Percentiles rank a stretch among this genome's conserved stretches.
Evolutionary conservation across 768 basidiomycete species (phyloP).

Genomic region (Rhizopogon vinicolor): DNA sequence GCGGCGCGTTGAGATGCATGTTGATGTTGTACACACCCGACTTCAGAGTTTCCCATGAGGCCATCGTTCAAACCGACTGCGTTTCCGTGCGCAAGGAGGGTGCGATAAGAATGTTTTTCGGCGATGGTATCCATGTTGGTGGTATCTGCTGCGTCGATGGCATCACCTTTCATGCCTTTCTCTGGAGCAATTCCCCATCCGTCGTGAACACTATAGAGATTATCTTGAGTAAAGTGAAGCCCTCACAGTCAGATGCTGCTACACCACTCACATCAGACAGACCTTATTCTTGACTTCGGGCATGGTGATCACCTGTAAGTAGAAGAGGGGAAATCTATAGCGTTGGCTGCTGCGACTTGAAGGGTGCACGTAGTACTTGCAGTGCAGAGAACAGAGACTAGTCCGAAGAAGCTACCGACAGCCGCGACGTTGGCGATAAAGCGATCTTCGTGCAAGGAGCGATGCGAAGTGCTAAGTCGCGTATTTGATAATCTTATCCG

Average conservation of each 20-base stretch:
- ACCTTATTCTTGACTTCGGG: conserved; percentile 78
- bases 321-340: background rate
- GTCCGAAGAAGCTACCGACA: background rate
- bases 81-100: conserved; percentile 81
- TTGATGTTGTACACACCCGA: conserved; percentile 61
- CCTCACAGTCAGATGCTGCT: background rate
- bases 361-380: background rate
- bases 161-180: conserved; percentile 77
- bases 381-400: background rate
- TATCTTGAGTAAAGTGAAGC: background rate
- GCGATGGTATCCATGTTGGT: conserved; percentile 88
- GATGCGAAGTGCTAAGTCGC: background rate
- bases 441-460: background rate
- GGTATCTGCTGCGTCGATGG: conserved; percentile 80
- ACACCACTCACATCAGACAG: conserved; percentile 70
- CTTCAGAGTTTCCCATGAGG: conserved; percentile 97
- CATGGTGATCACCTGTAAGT: conserved; percentile 20
- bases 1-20: background rate
- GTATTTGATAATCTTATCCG: background rate
- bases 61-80: conserved; percentile 91
- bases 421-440: background rate
- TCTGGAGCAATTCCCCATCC: conserved; percentile 84
- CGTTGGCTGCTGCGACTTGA: background rate
- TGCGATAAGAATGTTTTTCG: conserved; percentile 66
- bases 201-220: conserved; percentile 73